Evolutionary conservation across 306 rosid species (phyloP), one percentile per base, ranked within the genome.

Genomic region (Gynostemma pentaphyllum): DNA sequence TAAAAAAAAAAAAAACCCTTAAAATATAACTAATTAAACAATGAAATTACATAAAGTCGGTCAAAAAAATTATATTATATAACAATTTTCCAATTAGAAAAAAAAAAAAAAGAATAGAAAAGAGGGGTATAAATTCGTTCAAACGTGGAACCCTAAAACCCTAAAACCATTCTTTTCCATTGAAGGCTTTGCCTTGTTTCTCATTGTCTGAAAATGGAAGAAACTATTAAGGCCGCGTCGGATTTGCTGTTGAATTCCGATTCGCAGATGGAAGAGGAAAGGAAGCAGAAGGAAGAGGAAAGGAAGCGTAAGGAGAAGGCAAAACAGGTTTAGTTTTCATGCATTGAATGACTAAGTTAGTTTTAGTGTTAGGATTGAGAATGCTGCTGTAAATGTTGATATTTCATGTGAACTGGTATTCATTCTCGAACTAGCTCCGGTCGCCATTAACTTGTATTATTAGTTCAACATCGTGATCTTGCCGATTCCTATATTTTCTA

Each of bases 251-350:
- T 74, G 68, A 77, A 68, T 66, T 36, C 73, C 28, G 27, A 74
- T 26, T 19, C 75, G 56, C 86, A 89, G 77, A 85, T 84, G 53
- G 97, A 86, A 53, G 37, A 69, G 28, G 86, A 89, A 79, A 70
- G 55, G 45, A 86, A 79, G 70, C 84, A 86, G 76, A 82, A 40
- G 76, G 97, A 89, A 75, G 95, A 89, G 15, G 87, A 82, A 62
- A 75, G 85, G 61, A 66, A 54, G 70, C 85, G 84, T 24, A 89
- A 84, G 72, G 95, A 89, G 69, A 89, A 84, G 60, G 85, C 87
- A 5, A 82, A 72, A 29, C 81, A 79, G 95, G 97, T 81, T 51
- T 56, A 32, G 9, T 1, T 1, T 10, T 56, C 5, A 18, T 21
- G 5, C 28, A 32, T 10, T 22, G 67, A 59, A 59, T 42, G 9